phyloP scores from a whole-genome alignment of 106 monocot species.

The Dioscorea alata region DNA sequence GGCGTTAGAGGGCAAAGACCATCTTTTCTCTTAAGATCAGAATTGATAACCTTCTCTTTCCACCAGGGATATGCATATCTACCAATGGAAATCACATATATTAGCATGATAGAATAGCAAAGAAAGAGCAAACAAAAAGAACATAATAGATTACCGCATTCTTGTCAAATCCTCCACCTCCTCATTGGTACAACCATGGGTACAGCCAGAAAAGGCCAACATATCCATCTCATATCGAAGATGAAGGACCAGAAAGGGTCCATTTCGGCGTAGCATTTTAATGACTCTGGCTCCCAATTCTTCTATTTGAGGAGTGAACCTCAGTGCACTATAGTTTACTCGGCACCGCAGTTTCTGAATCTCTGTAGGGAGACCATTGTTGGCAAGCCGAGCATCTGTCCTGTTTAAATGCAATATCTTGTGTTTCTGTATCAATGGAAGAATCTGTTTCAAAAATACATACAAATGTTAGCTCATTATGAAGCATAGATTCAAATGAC shows the following conservation, averaged over 20 bases:
- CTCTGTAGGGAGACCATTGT: slow-evolving; percentile 73
- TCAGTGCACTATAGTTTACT: slow-evolving; percentile 70
- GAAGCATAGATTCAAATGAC: background rate
- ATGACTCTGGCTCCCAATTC: slow-evolving; percentile 70
- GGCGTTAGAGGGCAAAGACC: slow-evolving; percentile 94
- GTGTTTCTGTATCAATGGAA: slow-evolving; percentile 76
- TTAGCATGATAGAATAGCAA: background rate
- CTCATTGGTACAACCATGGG: slow-evolving; percentile 69
- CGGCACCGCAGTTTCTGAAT: slow-evolving; percentile 81
- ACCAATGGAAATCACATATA: background rate
- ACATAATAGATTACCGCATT: slow-evolving; percentile 45
- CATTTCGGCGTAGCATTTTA: slow-evolving; percentile 44
- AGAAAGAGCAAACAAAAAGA: background rate
- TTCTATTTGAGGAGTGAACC: slow-evolving; percentile 81
- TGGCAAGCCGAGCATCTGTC: slow-evolving; percentile 84
- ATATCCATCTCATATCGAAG: slow-evolving; percentile 94
- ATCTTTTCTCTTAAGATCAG: slow-evolving; percentile 72
- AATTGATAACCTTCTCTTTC: slow-evolving; percentile 89
- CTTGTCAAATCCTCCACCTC: slow-evolving; percentile 69
- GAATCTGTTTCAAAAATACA: slow-evolving; percentile 42
- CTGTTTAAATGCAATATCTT: slow-evolving; percentile 76
- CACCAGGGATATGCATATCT: slow-evolving; percentile 99
- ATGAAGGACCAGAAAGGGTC: slow-evolving; percentile 92
- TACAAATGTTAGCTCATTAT: background rate
- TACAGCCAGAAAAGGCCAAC: slow-evolving; percentile 92